Base-by-base conservation (phyloP, 768 basidiomycete genomes). In the Tricholomella constricta region DNA sequence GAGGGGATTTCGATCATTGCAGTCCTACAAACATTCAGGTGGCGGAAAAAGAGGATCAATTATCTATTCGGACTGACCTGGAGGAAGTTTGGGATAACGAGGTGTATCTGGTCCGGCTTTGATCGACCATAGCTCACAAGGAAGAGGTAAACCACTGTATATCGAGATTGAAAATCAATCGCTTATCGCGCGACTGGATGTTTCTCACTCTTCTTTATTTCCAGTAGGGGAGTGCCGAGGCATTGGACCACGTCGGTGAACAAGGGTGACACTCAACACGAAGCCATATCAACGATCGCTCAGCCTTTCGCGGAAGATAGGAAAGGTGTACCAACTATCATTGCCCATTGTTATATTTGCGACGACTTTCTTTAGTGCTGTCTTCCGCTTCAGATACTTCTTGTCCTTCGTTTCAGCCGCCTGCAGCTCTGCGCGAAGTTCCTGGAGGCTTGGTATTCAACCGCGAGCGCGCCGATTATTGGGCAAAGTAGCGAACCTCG, bases 271-370 rank as follows among this genome's bases (percentile, higher is more conserved):
- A 97, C 92, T 96, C 59, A 45, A 51, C 48, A 53, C 45, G 34
- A 51, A 32, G 25, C 35, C 22, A 48, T 48, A 56, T 61, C 45
- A 62, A 58, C 54, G 42, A 58, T 57, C 59, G 54, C 59, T 50
- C 40, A 56, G 59, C 53, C 56, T 56, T 59, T 55, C 47, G 44
- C 45, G 34, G 57, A 55, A 48, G 58, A 50, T 31, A 62, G 54
- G 54, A 53, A 62, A 65, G 57, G 61, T 61, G 61, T 68, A 84
- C 94, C 73, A 67, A 97, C 96, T 95, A 72, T 98, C 95, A 66
- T 94, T 97, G 38, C 97, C 97, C 95, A 99, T 98, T 3, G 97
- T 99, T 70, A 98, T 98, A 71, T 98, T 98, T 36, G 97, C 97
- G 11, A 98, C 94, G 55, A 98, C 89, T 78, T 95, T 96, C 82